A percentile compares a stretch with the other conserved stretches of the same genome.
Evolutionary conservation across 208 protist species (phyloP).

Genomic region (Trypanosoma cruzi): DNA sequence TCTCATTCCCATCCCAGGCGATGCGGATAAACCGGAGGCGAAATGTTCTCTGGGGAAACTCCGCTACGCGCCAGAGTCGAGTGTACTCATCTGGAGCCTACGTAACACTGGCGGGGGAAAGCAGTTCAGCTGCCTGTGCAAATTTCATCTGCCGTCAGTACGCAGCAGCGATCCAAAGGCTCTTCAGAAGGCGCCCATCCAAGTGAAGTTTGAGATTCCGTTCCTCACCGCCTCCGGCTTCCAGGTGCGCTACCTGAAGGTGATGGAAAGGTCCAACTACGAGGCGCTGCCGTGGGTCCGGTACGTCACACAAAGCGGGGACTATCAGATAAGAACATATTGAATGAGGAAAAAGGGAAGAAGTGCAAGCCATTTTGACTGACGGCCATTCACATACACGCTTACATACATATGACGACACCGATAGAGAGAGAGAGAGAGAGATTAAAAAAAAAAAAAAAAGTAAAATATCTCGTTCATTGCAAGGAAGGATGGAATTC

Average conservation of each 20-base stretch:
- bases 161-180: conserved; percentile 71
- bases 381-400: conserved; percentile 4
- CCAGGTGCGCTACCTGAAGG: conserved; percentile 98
- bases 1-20: conserved; percentile 96
- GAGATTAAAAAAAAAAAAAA: background rate
- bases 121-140: conserved; percentile 93
- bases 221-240: conserved; percentile 98
- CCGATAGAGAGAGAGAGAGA: conserved; percentile 10
- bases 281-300: conserved; percentile 98
- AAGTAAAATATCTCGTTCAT: background rate
- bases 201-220: conserved; percentile 98
- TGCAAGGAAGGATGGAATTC: background rate
- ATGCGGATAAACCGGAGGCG: conserved; percentile 97
- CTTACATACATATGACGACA: conserved; percentile 11
- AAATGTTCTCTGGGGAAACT: conserved; percentile 85
- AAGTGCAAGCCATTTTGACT: conserved; percentile 4
- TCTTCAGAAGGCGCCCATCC: conserved; percentile 92
- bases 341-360: conserved; percentile 24
- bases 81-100: conserved; percentile 97
- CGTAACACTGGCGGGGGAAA: conserved; percentile 96
- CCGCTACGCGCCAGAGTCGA: conserved; percentile 97
- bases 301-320: conserved; percentile 98
- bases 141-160: conserved; percentile 97
- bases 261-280: conserved; percentile 97
- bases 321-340: conserved; percentile 95